Percentiles rank a stretch among this genome's conserved stretches.
Evolutionary conservation across 2,329 filamentous ascomycete species (phyloP).

Genomic region (Tothia fuscella): DNA sequence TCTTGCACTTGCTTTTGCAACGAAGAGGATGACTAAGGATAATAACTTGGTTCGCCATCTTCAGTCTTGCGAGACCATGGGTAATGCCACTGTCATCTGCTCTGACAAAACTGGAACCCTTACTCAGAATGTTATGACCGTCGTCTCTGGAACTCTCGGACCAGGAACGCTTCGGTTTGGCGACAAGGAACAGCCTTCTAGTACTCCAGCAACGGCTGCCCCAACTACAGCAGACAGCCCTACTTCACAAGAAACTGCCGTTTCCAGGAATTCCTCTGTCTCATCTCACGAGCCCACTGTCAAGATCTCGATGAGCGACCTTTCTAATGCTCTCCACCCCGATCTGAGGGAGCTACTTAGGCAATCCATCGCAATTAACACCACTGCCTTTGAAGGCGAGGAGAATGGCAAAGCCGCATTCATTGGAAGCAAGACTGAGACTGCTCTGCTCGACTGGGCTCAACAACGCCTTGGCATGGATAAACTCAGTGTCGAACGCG

Average conservation of each 20-base stretch:
- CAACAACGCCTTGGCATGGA: constrained; percentile 54
- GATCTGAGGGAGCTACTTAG: constrained; percentile 8
- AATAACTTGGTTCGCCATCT: constrained; percentile 59
- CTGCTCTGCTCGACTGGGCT: constrained; percentile 59
- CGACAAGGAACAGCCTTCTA: constrained; percentile 5
- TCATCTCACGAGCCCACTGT: neutral
- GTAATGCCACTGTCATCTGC: constrained; percentile 62
- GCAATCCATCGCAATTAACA: constrained; percentile 48
- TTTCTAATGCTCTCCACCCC: constrained; percentile 1
- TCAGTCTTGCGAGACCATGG: constrained; percentile 59
- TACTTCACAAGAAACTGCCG: neutral
- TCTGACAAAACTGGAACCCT: constrained; percentile 70
- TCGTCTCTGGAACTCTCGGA: constrained; percentile 60
- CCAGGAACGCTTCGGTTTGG: constrained; percentile 38
- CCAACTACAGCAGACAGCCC: neutral
- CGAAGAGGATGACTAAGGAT: constrained; percentile 55
- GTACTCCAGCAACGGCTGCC: neutral
- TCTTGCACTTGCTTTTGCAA: constrained; percentile 54
- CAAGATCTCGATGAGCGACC: constrained; percentile 1
- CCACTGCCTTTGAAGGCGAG: constrained; percentile 56
- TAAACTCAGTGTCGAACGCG: constrained; percentile 46
- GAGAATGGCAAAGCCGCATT: constrained; percentile 48
- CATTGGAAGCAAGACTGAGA: constrained; percentile 68
- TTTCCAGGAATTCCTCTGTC: neutral
- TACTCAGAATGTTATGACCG: constrained; percentile 65